Conservation (phyloP, 2,329 filamentous ascomycete genomes). For the Fusarium continuum region DNA sequence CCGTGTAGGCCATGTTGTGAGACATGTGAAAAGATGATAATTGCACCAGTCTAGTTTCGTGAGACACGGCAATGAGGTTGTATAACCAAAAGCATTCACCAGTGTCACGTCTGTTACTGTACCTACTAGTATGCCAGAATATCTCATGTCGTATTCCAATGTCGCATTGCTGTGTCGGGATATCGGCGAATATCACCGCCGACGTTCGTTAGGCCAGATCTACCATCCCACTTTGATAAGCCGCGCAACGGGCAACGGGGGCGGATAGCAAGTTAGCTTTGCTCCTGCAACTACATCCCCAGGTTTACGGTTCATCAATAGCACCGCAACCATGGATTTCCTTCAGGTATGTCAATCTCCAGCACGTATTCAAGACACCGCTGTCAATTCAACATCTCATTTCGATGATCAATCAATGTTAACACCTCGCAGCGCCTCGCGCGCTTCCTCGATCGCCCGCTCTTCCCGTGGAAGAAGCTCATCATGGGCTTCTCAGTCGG, state of each 20-base stretch:
- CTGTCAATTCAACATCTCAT: neutral
- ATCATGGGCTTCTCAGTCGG: constrained; percentile 94
- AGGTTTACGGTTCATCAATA: constrained; percentile 34
- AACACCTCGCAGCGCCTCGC: constrained; percentile 71
- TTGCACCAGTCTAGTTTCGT: neutral
- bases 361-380: neutral
- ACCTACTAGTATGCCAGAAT: neutral
- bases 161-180: constrained; percentile 22
- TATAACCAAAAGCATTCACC: neutral
- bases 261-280: constrained; percentile 28
- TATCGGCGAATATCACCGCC: constrained; percentile 32
- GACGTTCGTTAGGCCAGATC: constrained; percentile 39
- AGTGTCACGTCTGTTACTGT: neutral
- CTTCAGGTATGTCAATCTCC: constrained; percentile 52
- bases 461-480: constrained; percentile 97
- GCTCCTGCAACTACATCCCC: constrained; percentile 36
- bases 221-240: constrained; percentile 32
- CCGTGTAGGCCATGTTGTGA: neutral
- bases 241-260: constrained; percentile 10
- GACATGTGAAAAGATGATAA: constrained; percentile 2
- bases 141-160: neutral
- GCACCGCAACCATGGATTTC: constrained; percentile 54
- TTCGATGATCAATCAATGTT: constrained; percentile 12
- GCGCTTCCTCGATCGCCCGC: constrained; percentile 85
- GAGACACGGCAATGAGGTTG: neutral